Evolutionary conservation across 1,139 yeast genomes (phyloP).

Genomic region (Nakaseomyces uthaithaninus): DNA sequence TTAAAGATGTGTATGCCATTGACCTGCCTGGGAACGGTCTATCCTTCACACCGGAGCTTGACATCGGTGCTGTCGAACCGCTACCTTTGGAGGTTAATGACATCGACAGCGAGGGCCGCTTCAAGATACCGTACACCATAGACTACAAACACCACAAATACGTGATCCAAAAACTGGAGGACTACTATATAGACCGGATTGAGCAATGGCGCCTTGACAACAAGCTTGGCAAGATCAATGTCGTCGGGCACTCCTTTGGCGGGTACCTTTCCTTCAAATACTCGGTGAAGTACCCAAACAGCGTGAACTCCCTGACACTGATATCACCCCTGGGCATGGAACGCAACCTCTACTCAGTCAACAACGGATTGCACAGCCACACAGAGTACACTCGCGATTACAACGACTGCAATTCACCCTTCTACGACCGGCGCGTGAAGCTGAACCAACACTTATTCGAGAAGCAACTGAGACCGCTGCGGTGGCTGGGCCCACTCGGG

Average conservation of each 20-base stretch:
- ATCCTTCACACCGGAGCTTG: conserved; percentile 17
- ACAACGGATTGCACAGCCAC: conserved; percentile 32
- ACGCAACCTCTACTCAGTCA: conserved; percentile 55
- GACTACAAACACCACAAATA: conserved; percentile 13
- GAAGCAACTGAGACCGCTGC: conserved; percentile 38
- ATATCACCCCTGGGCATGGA: conserved; percentile 89
- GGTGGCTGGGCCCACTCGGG: conserved; percentile 50
- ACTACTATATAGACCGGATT: conserved; percentile 66
- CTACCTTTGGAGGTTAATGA: conserved; percentile 13
- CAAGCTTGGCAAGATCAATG: conserved; percentile 48
- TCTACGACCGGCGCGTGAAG: conserved; percentile 20
- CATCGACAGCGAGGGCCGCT: conserved; percentile 10
- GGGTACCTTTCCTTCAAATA: conserved; percentile 76
- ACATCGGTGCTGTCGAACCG: conserved; percentile 10
- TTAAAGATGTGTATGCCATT: conserved; percentile 54
- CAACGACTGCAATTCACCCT: conserved; percentile 20
- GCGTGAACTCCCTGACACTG: conserved; percentile 53
- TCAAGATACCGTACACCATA: conserved; percentile 14
- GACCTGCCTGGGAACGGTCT: conserved; percentile 79
- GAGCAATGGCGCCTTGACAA: conserved; percentile 69
- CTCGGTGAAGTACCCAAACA: conserved; percentile 59
- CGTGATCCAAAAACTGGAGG: conserved; percentile 42
- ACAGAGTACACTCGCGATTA: conserved; percentile 14
- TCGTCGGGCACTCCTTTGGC: conserved; percentile 90
- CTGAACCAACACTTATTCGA: conserved; percentile 26